Base-by-base conservation (phyloP, 768 basidiomycete genomes). In the Termitomyces titanicus region DNA sequence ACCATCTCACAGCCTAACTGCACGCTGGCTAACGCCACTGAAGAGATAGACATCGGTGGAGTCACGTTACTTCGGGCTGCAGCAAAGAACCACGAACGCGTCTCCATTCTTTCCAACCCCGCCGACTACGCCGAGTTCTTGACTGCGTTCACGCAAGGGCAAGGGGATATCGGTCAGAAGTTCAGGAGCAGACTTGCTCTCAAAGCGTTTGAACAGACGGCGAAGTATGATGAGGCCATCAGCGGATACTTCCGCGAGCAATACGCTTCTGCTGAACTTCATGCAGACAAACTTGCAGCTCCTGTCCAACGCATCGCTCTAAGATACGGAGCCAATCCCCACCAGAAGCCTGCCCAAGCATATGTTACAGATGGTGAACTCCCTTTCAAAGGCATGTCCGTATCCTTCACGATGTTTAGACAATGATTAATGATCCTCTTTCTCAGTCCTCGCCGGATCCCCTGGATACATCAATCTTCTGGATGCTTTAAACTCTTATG, bases 391-490 rank as follows among this genome's bases (percentile, higher is more conserved):
- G 91, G 95, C 92, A 56, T 12, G 69, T 58, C 0, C 11, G 50
- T 31, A 9, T 22, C 33, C 31, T 25, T 39, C 43, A 9, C 20
- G 5, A 2, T 17, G 48, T 2, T 33, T 37, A 35, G 31, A 18
- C 24, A n/a, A 40, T 38, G 25, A 54, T 58, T 56, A n/a, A n/a
- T n/a, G 22, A 25, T n/a, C 11, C 20, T 29, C 25, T 9, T 29
- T 47, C 34, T 34, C 3, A 96, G 96, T 88, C 42, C 79, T 98
- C 13, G 87, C 85, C 64, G 96, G 97, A 10, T 93, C 95, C 8
- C 97, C 97, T 10, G 97, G 97, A 22, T 98, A 98, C 72, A 98
- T 99, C 77, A 99, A 99, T 76, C 84, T 98, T 7, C 79, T 99
- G 50, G 97, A 98, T 66, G 97, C 95, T 1, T 83, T 99, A 63